Evolutionary conservation across 805 yeast species (phyloP).

Genomic region (Pichia insulana): DNA sequence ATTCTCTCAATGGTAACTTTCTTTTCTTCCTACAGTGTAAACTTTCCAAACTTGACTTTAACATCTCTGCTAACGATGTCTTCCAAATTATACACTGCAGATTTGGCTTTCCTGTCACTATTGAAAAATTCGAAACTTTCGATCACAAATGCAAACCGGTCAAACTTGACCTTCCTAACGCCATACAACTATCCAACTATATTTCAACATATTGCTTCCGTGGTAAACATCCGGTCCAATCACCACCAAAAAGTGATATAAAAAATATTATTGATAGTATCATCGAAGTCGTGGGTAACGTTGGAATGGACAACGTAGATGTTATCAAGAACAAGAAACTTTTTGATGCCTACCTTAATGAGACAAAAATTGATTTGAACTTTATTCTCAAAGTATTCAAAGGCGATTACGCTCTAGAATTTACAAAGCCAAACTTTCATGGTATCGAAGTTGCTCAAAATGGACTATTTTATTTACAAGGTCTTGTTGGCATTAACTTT

Average conservation of each 20-base stretch:
- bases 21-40: slow-evolving; percentile 50
- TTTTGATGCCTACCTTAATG: slow-evolving; percentile 40
- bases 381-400: slow-evolving; percentile 41
- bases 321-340: slow-evolving; percentile 38
- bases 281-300: slow-evolving; percentile 64
- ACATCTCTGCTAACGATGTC: slow-evolving; percentile 54
- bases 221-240: slow-evolving; percentile 50
- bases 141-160: slow-evolving; percentile 50
- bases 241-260: slow-evolving; percentile 58
- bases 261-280: slow-evolving; percentile 65
- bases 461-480: slow-evolving; percentile 68
- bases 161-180: slow-evolving; percentile 32
- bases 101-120: slow-evolving; percentile 56
- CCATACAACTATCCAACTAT: slow-evolving; percentile 30
- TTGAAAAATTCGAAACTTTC: slow-evolving; percentile 51
- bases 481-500: slow-evolving; percentile 55
- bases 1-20: slow-evolving; percentile 51
- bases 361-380: slow-evolving; percentile 34
- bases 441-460: slow-evolving; percentile 30
- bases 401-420: slow-evolving; percentile 34
- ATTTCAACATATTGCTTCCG: slow-evolving; percentile 48
- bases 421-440: slow-evolving; percentile 25
- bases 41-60: slow-evolving; percentile 34
- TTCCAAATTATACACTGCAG: slow-evolving; percentile 74
- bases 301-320: slow-evolving; percentile 35